Conservation (phyloP, 768 basidiomycete genomes). For the Boletus vinaceobasis region DNA sequence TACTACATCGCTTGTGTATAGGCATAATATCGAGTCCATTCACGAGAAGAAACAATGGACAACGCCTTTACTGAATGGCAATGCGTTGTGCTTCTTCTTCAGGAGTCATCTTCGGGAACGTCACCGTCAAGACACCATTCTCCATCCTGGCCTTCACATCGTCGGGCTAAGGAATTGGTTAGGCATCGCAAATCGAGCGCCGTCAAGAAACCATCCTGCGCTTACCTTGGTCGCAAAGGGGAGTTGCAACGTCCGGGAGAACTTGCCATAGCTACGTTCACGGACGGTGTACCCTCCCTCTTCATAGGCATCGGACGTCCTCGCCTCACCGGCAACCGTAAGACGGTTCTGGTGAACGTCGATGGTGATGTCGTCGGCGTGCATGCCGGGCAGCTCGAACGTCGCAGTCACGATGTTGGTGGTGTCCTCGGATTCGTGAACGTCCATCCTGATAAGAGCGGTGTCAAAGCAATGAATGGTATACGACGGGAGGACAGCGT, state of each 20-base stretch:
- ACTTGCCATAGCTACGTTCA: slow-evolving; percentile 43
- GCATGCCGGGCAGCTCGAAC: slow-evolving; percentile 53
- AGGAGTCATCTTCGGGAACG: slow-evolving; percentile 40
- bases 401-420: slow-evolving; percentile 28
- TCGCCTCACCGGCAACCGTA: slow-evolving; percentile 44
- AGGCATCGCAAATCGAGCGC: background rate
- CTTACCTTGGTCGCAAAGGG: slow-evolving; percentile 43
- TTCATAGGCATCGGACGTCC: slow-evolving; percentile 25
- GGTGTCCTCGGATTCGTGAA: slow-evolving; percentile 35
- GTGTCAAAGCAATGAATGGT: too few species aligned
- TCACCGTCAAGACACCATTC: slow-evolving; percentile 42
- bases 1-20: background rate
- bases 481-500: too few species aligned
- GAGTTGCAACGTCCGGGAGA: slow-evolving; percentile 42
- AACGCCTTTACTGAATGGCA: slow-evolving; percentile 4
- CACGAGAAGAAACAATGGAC: background rate
- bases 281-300: slow-evolving; percentile 32
- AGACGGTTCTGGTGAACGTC: slow-evolving; percentile 45
- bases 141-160: slow-evolving; percentile 46
- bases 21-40: background rate
- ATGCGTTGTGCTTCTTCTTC: slow-evolving; percentile 43
- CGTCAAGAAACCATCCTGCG: background rate
- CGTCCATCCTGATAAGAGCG: too few species aligned
- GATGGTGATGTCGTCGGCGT: slow-evolving; percentile 46
- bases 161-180: slow-evolving; percentile 28